These are phyloP conservation scores for Auxenochlorella pyrenoidosa DNA, from an alignment of 139 green algal species.

Conservation along the genomic window DNA sequence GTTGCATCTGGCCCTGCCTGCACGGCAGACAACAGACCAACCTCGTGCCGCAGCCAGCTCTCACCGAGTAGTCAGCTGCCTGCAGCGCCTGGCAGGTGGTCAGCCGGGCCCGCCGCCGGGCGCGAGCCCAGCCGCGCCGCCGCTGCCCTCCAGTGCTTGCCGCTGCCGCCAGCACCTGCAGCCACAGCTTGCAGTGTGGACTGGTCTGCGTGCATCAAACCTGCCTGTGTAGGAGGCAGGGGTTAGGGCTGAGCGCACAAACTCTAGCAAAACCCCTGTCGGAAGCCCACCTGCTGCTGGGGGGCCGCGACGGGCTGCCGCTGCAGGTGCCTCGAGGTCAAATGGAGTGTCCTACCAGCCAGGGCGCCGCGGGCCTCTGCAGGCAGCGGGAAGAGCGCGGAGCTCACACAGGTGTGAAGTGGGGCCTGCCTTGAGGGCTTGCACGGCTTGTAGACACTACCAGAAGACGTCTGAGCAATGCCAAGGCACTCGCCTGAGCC, in stretches of 20 bases:
- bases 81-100: conserved; percentile 34
- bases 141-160: neutral
- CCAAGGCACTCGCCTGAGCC: neutral
- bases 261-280: neutral
- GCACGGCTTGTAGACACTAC: neutral
- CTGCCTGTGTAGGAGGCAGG: neutral
- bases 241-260: neutral
- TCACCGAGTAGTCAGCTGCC: conserved; percentile 51
- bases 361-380: neutral
- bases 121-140: neutral
- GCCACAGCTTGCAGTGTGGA: neutral
- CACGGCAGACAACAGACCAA: no score
- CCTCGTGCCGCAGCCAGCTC: neutral
- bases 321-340: neutral
- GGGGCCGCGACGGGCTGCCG: neutral
- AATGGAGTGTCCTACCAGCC: neutral
- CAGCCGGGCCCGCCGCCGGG: neutral
- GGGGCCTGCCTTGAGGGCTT: neutral
- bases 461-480: neutral
- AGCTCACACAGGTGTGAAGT: neutral
- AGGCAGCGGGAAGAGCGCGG: neutral
- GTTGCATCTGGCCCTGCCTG: no score
- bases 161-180: neutral
- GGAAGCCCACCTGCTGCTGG: neutral
- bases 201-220: neutral